Base-by-base conservation (phyloP, 2,329 filamentous ascomycete genomes). In the Ambrosiella beaveri region DNA sequence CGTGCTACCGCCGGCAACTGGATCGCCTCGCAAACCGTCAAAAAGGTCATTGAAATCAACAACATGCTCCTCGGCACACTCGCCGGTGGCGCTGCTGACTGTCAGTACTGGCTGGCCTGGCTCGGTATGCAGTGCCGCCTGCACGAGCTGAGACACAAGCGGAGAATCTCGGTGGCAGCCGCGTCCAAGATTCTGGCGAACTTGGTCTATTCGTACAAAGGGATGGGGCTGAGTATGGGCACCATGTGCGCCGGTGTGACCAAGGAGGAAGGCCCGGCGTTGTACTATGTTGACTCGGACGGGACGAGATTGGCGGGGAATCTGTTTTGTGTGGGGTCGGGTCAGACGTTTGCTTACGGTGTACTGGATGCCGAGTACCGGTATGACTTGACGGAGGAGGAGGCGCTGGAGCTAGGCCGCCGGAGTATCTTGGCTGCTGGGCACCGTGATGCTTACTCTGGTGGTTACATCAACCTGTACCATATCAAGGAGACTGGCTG, bases 1-100 rank as follows among this genome's bases (percentile, higher is more conserved):
- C 84, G 93, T 74, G 93, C 93, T 61, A 95, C 93, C 53, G 91
- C 93, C 37, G 93, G 93, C 67, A 94, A 93, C 80, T 98, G 93
- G 93, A 98, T 98, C 73, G 93, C 93, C 64, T 95, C 88, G 74
- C 93, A 98, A 79, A 98, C 93, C 57, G 93, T 98, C 69, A 98
- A 98, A 83, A 98, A 98, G 80, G 93, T 98, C 65, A 97, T 98
- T 69, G 89, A 95, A 79, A 95, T 95, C 78, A 95, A 95, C 77
- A 88, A 79, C 73, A 86, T 85, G 72, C 79, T 98, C 72, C 75
- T 98, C 67, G 93, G 93, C 64, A 98, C 93, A 65, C 95, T 98
- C 91, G 93, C 93, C 63, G 93, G 93, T 72, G 93, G 93, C 74
- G 93, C 93, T 68, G 93, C 93, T 71, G 93, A 98, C 74, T 98